Conservation (phyloP, 306 rosid species). For the Medicago lupulina region DNA sequence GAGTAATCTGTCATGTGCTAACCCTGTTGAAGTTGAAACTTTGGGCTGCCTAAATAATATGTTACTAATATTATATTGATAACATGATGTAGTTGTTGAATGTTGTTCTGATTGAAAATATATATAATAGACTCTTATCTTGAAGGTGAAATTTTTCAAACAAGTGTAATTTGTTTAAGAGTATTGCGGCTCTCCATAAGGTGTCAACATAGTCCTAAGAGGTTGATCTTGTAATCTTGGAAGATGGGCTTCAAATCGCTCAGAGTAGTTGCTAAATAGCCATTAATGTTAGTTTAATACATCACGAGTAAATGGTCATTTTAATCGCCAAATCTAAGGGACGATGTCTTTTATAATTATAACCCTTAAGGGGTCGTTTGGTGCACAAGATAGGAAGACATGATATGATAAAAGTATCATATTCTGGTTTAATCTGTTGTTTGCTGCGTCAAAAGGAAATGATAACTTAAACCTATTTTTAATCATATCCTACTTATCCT, state of each 20-base stretch:
- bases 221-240: neutral
- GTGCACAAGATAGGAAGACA: no score
- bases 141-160: constrained; percentile 33
- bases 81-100: constrained; percentile 26
- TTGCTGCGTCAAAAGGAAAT: no score
- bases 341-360: neutral
- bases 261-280: no score
- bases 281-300: no score
- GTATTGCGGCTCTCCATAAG: constrained; percentile 6
- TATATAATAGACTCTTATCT: constrained; percentile 34
- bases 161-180: constrained; percentile 23
- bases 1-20: constrained; percentile 27
- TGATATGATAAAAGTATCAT: no score
- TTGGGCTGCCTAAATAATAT: constrained; percentile 16
- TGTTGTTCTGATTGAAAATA: constrained; percentile 27
- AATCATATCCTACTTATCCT: no score
- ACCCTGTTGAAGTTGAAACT: constrained; percentile 32
- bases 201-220: neutral
- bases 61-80: neutral
- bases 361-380: no score
- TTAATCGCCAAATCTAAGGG: no score
- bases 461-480: no score
- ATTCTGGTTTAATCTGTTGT: no score
- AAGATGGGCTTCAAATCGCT: no score
- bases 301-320: no score